These are phyloP conservation scores for Boletus fagicola DNA, from an alignment of 768 basidiomycete genomes.

Conservation along the genomic window DNA sequence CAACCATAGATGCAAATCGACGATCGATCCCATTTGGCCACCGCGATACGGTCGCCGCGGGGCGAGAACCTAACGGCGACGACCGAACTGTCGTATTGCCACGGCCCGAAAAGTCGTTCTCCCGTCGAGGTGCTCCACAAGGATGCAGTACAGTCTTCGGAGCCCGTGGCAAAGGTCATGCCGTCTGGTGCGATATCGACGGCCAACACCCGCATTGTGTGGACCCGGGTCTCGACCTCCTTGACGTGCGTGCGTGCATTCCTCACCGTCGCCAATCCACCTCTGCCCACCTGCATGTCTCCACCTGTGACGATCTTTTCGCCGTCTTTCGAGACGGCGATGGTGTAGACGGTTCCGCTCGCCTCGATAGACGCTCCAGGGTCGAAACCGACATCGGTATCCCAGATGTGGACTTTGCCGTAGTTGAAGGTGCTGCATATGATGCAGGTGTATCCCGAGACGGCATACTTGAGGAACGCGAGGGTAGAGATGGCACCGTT, in stretches of 20 bases:
- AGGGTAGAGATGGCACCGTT: background rate
- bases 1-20: background rate
- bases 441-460: background rate
- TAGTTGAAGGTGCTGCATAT: background rate
- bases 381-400: background rate
- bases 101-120: background rate
- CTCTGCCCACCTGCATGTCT: rapidly evolving
- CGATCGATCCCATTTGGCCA: background rate
- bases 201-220: background rate
- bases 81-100: background rate
- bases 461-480: background rate
- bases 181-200: background rate
- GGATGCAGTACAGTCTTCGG: background rate
- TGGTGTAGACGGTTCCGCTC: background rate
- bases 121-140: background rate
- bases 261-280: background rate
- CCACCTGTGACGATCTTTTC: background rate
- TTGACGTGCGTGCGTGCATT: background rate
- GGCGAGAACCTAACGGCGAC: background rate
- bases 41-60: background rate
- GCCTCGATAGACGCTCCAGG: background rate
- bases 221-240: background rate
- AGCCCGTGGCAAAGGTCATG: background rate
- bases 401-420: background rate
- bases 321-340: background rate